Percentiles rank a stretch among this genome's conserved stretches.
Conservation (phyloP, 306 rosid genomes). For the Albizia julibrissin region DNA sequence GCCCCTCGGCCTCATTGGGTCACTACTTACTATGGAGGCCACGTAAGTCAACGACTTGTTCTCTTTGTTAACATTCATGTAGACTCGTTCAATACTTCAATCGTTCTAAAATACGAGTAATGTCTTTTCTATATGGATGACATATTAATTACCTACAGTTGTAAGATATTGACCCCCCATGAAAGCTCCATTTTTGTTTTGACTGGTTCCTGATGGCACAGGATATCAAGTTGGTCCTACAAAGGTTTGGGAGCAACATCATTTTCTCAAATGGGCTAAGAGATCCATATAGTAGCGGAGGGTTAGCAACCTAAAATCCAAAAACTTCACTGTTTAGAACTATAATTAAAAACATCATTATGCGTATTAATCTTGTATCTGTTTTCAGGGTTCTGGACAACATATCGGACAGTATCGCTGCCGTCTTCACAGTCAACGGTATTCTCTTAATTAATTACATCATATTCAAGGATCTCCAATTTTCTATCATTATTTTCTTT, state of each 20-base stretch:
- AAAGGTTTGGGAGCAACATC: slow-evolving; percentile 65
- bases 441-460: neutral
- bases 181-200: neutral
- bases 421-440: slow-evolving; percentile 46
- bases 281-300: slow-evolving; percentile 70
- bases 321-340: neutral
- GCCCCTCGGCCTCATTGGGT: slow-evolving; percentile 66
- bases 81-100: neutral
- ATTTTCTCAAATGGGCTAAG: slow-evolving; percentile 75
- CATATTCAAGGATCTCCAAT: neutral
- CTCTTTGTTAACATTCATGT: neutral
- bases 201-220: slow-evolving; percentile 23
- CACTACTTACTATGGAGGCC: slow-evolving; percentile 68
- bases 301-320: slow-evolving; percentile 41
- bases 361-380: neutral
- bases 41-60: slow-evolving; percentile 41
- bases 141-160: neutral
- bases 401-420: slow-evolving; percentile 52
- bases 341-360: neutral
- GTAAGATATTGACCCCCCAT: neutral
- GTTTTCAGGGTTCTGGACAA: slow-evolving; percentile 48
- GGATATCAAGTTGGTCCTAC: slow-evolving; percentile 55
- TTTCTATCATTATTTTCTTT: slow-evolving; percentile 1
- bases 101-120: neutral
- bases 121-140: neutral